These are phyloP conservation scores for Alloteropsis semialata DNA, from an alignment of 176 grass and related monocot species.

Conservation along the genomic window DNA sequence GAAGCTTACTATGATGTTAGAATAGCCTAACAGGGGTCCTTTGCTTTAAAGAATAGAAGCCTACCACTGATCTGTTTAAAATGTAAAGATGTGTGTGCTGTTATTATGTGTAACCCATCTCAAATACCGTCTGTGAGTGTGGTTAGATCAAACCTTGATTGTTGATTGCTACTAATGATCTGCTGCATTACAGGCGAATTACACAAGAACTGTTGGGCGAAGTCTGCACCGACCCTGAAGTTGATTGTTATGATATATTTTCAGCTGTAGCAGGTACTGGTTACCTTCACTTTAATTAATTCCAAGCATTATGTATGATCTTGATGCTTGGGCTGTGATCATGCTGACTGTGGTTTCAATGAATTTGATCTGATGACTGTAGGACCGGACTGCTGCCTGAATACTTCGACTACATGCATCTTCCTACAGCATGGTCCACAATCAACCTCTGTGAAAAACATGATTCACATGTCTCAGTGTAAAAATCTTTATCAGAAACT, in stretches of 20 bases:
- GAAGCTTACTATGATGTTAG: neutral
- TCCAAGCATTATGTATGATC: neutral
- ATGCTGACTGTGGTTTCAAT: neutral
- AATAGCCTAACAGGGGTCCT: neutral
- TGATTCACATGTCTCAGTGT: slow-evolving; percentile 57
- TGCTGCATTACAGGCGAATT: slow-evolving; percentile 25
- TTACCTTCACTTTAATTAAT: neutral
- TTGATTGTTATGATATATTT: slow-evolving; percentile 45
- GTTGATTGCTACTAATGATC: neutral
- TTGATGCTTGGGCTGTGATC: neutral
- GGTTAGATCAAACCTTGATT: neutral
- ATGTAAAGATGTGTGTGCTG: neutral
- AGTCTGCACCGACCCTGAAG: slow-evolving; percentile 36
- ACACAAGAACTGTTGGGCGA: slow-evolving; percentile 12
- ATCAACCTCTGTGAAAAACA: slow-evolving; percentile 38
- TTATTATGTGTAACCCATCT: slow-evolving; percentile 4
- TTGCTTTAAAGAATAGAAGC: neutral
- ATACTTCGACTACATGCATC: slow-evolving; percentile 25
- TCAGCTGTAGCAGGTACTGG: slow-evolving; percentile 31
- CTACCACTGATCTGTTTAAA: slow-evolving; percentile 3
- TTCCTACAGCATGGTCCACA: slow-evolving; percentile 54
- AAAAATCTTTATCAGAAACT: neutral
- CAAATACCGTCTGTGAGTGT: neutral
- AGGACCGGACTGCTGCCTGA: slow-evolving; percentile 61
- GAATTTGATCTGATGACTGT: neutral